A percentile compares a stretch with the other conserved stretches of the same genome.
Conservation (phyloP, 169 alveolate genomes). For the Babesia bigemina region DNA sequence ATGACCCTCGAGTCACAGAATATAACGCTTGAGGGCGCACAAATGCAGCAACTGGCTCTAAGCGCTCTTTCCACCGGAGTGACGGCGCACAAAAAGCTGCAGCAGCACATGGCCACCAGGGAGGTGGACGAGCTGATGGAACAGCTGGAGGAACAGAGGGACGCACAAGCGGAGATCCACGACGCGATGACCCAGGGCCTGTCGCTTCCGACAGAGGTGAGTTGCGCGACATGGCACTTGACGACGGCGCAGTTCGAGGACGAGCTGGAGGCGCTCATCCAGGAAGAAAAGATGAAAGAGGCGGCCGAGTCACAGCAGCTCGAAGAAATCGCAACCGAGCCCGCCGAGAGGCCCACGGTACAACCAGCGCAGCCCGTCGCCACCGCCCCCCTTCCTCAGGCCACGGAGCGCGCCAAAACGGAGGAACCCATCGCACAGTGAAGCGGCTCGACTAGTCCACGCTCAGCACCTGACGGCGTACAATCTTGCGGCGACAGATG, state of each 20-base stretch:
- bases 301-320: constrained; percentile 8
- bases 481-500: constrained; percentile 48
- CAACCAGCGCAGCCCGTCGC: neutral
- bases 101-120: constrained; percentile 58
- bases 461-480: constrained; percentile 16
- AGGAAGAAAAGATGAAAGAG: constrained; percentile 16
- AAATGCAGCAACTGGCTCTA: constrained; percentile 76
- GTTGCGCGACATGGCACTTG: neutral
- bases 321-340: constrained; percentile 26
- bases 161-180: constrained; percentile 72
- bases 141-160: constrained; percentile 74
- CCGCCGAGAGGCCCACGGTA: neutral
- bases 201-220: constrained; percentile 40
- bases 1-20: constrained; percentile 77
- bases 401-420: neutral
- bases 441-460: constrained; percentile 16
- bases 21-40: constrained; percentile 77
- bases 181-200: constrained; percentile 70
- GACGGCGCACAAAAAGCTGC: constrained; percentile 53
- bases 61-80: constrained; percentile 69
- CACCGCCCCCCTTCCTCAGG: neutral
- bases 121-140: constrained; percentile 75
- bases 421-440: constrained; percentile 30
- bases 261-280: constrained; percentile 56
- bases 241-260: constrained; percentile 59